phyloP scores from a whole-genome alignment of 108 stramenopile genomes.

The Cyclotella baltica region DNA sequence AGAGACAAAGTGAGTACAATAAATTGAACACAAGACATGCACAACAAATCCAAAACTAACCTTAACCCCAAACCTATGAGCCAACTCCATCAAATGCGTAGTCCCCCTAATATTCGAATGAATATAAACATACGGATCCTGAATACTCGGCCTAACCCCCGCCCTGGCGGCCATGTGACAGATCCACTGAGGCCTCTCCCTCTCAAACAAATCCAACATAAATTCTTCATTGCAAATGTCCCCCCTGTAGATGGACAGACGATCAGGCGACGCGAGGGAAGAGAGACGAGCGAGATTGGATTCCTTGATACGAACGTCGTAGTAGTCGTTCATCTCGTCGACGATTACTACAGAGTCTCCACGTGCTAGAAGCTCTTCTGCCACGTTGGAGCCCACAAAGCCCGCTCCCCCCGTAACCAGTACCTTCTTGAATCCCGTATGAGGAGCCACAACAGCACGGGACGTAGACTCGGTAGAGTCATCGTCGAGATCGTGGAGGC shows the following conservation, averaged over 20 bases:
- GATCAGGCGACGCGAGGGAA: constrained; percentile 41
- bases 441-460: constrained; percentile 57
- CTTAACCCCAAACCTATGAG: constrained; percentile 75
- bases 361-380: constrained; percentile 80
- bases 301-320: constrained; percentile 93
- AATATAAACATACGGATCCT: constrained; percentile 98
- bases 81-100: constrained; percentile 92
- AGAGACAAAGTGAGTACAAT: background rate
- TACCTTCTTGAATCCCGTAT: constrained; percentile 87
- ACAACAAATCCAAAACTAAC: background rate
- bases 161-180: constrained; percentile 98
- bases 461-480: constrained; percentile 10
- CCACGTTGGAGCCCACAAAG: constrained; percentile 93
- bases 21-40: background rate
- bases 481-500: constrained; percentile 24
- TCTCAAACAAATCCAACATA: constrained; percentile 84
- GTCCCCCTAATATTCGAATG: constrained; percentile 97
- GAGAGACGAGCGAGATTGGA: constrained; percentile 78
- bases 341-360: constrained; percentile 97
- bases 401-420: constrained; percentile 98
- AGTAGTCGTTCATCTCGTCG: constrained; percentile 99
- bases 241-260: constrained; percentile 79
- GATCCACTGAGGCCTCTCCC: constrained; percentile 83
- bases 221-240: constrained; percentile 95
- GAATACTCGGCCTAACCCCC: constrained; percentile 92